These are phyloP conservation scores for Eremochloa ophiuroides DNA, from an alignment of 176 grass and related monocot species.

Conservation along the genomic window DNA sequence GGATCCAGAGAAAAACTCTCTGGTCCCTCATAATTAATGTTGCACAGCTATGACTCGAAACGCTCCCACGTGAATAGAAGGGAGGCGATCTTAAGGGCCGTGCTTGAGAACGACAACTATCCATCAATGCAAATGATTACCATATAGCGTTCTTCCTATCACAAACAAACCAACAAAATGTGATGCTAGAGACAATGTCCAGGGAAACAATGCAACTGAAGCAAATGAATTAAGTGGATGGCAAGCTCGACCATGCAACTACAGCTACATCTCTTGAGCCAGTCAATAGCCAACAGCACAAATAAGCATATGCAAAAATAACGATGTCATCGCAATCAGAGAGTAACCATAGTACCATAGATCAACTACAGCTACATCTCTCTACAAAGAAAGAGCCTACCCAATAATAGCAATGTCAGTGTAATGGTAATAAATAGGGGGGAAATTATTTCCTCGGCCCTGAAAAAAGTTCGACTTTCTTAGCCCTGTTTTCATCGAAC, in stretches of 20 bases:
- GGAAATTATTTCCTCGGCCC: no score
- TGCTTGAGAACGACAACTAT: constrained; percentile 5
- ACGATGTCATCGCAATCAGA: background rate
- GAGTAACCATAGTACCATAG: background rate
- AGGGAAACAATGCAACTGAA: background rate
- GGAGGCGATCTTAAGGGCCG: constrained; percentile 87
- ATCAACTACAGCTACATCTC: background rate
- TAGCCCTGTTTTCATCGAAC: no score
- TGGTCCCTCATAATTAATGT: constrained; percentile 33
- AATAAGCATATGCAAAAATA: background rate
- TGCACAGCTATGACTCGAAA: constrained; percentile 87
- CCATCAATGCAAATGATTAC: background rate
- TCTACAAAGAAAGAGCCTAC: background rate
- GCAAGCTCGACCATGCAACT: background rate
- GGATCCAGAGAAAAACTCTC: constrained; percentile 68
- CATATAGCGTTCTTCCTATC: background rate
- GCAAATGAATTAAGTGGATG: background rate
- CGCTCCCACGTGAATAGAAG: constrained; percentile 55
- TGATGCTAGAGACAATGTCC: background rate
- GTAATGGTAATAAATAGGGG: background rate
- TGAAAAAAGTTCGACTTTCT: no score
- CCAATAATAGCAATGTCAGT: no score
- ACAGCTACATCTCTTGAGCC: background rate
- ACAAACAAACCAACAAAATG: background rate
- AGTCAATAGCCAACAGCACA: background rate